Base-by-base conservation (phyloP, 2,329 filamentous ascomycete genomes). In the Fonsecaea pedrosoi region DNA sequence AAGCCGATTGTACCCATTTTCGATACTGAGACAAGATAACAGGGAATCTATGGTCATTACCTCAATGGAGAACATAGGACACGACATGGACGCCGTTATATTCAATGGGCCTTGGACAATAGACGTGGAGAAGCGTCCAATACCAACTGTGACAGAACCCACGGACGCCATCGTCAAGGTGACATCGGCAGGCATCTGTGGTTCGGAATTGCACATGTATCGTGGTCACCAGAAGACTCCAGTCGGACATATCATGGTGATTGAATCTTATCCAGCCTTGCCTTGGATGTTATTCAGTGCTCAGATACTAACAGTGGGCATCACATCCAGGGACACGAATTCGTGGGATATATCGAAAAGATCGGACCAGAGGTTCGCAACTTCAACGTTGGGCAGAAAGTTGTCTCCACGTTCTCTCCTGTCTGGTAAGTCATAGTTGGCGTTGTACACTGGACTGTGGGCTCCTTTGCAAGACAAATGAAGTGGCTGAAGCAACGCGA, bases 401-500 rank as follows among this genome's bases (percentile, higher is more conserved):
- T 87, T 0, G 74, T 87, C 2, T 81, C 84, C 64, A 80, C 81
- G 6, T 82, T 80, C 70, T 83, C 86, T 65, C 81, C 78, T 0
- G 79, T 79, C 56, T 87, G 64, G 64, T 66, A 57, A 34, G 58
- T 38, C 21, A 6, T 42, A 35, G 25, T 34, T 32, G 30, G 90
- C 12, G 25, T 25, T 25, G 25, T 25, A 25, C 25, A 25, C 25
- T 25, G 25, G 25, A 25, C 1, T 2, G 25, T 25, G 25, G 25
- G 25, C 25, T 25, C 25, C 25, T 25, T 25, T 25, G 25, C 25
- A 25, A 25, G 25, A 25, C 25, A 25, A 25, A 25, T 25, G 25
- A 25, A 25, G 25, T 25, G 25, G 25, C 25, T 25, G 25, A 25
- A 25, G 25, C 25, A 25, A 25, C 25, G 25, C 25, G 25, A 25